phyloP scores from a whole-genome alignment of 148 eudicot genomes.

The Rhododendron williamsianum region DNA sequence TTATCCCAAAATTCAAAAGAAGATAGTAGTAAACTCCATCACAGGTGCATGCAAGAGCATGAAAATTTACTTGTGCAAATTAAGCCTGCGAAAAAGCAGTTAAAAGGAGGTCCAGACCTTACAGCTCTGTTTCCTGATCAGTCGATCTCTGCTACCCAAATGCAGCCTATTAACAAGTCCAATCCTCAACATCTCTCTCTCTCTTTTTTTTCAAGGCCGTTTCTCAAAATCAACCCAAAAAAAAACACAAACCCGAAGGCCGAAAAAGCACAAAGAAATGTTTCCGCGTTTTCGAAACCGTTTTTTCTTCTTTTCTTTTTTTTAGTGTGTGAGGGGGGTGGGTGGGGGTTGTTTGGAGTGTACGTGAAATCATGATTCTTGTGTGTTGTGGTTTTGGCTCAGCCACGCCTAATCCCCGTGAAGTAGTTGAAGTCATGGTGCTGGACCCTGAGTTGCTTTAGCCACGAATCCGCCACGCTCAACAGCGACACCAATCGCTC shows the following conservation, averaged over 20 bases:
- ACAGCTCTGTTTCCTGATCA: not conserved
- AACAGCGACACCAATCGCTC: slow-evolving; percentile 59
- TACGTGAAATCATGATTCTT: not conserved
- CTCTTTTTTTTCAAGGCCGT: not conserved
- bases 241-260: not conserved
- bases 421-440: slow-evolving; percentile 94
- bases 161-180: not conserved
- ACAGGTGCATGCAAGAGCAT: too few species aligned
- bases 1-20: not conserved
- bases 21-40: too few species aligned
- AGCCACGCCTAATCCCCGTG: slow-evolving; percentile 66
- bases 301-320: not conserved
- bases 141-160: not conserved
- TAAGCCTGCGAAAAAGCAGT: not conserved
- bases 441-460: slow-evolving; percentile 80
- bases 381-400: slow-evolving; percentile 7
- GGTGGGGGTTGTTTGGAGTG: not conserved
- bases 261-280: not conserved
- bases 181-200: slow-evolving; percentile 3
- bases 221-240: not conserved
- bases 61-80: not conserved
- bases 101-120: not conserved
- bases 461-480: slow-evolving; percentile 96
- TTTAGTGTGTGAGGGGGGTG: not conserved
- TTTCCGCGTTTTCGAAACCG: not conserved